Conservation (phyloP, 2,329 filamentous ascomycete species). For the Emydomyces testavorans region DNA sequence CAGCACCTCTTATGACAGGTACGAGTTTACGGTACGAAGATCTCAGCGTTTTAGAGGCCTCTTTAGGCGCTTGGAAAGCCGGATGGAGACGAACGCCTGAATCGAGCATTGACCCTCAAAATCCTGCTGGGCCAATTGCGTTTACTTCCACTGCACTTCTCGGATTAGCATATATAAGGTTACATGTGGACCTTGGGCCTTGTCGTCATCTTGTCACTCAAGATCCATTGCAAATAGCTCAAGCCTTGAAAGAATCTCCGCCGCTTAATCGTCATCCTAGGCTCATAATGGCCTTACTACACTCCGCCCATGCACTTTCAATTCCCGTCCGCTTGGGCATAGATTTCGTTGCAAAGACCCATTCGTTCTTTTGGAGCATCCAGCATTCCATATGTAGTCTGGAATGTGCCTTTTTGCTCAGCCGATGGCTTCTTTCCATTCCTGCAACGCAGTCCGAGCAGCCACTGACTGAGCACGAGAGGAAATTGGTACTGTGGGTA, state of each 20-base stretch:
- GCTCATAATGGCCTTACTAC: slow-evolving; percentile 41
- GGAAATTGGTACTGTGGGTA: slow-evolving; percentile 39
- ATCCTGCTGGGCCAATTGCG: slow-evolving; percentile 42
- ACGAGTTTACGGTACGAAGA: slow-evolving; percentile 37
- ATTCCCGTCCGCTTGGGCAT: slow-evolving; percentile 45
- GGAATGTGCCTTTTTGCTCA: slow-evolving; percentile 42
- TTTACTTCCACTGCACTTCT: slow-evolving; percentile 42
- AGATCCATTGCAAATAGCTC: slow-evolving; percentile 38
- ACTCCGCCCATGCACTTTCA: slow-evolving; percentile 45
- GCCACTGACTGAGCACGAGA: slow-evolving; percentile 36
- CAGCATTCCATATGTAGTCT: slow-evolving; percentile 45
- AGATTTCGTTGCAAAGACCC: slow-evolving; percentile 42
- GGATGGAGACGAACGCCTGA: slow-evolving; percentile 44
- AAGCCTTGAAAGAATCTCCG: slow-evolving; percentile 35
- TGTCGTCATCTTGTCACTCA: slow-evolving; percentile 39
- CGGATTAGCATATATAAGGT: slow-evolving; percentile 38
- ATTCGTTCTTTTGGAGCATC: slow-evolving; percentile 46
- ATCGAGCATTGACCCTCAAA: slow-evolving; percentile 44
- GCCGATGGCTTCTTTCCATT: slow-evolving; percentile 37
- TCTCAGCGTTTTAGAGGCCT: slow-evolving; percentile 35
- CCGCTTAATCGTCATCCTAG: slow-evolving; percentile 35
- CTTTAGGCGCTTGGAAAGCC: slow-evolving; percentile 41
- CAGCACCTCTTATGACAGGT: slow-evolving; percentile 33
- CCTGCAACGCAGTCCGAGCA: slow-evolving; percentile 35
- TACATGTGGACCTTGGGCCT: slow-evolving; percentile 39